Evolutionary conservation across 306 rosid genomes (phyloP).

Genomic region (Quercus dentata): DNA sequence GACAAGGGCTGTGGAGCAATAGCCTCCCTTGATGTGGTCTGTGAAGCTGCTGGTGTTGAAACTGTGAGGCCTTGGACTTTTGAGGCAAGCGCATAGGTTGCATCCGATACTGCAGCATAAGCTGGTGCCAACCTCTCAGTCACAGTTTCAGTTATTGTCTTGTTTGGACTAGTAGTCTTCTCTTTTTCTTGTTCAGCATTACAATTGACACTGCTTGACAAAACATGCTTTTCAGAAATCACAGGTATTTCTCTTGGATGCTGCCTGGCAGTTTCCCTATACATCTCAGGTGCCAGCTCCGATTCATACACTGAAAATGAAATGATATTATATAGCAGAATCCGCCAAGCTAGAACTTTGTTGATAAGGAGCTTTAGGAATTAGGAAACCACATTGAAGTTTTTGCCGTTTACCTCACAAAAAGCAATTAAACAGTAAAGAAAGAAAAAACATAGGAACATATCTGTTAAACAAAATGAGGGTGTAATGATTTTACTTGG

Average conservation of each 20-base stretch:
- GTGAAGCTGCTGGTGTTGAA: slow-evolving; percentile 10
- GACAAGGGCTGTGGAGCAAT: slow-evolving; percentile 18
- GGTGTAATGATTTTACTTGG: slow-evolving; percentile 50
- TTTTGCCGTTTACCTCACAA: neutral
- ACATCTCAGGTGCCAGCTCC: slow-evolving; percentile 48
- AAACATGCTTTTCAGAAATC: slow-evolving; percentile 46
- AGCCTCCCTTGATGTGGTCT: slow-evolving; percentile 1
- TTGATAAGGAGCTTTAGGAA: neutral
- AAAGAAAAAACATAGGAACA: neutral
- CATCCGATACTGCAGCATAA: slow-evolving; percentile 35
- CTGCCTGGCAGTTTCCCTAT: slow-evolving; percentile 41
- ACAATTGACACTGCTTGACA: slow-evolving; percentile 28
- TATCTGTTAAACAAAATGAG: neutral
- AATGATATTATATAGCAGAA: neutral
- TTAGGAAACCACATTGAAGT: neutral
- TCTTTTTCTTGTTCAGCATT: neutral
- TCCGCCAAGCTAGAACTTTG: neutral
- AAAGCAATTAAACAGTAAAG: neutral
- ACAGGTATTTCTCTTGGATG: slow-evolving; percentile 44
- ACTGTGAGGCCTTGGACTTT: slow-evolving; percentile 43
- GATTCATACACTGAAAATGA: slow-evolving; percentile 67
- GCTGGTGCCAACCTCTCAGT: slow-evolving; percentile 42
- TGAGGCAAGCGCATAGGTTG: slow-evolving; percentile 43
- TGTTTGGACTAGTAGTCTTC: slow-evolving; percentile 12
- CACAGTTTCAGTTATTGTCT: slow-evolving; percentile 19